These are phyloP conservation scores for Teunomyces atbi DNA, from an alignment of 805 yeast genomes.

Conservation along the genomic window DNA sequence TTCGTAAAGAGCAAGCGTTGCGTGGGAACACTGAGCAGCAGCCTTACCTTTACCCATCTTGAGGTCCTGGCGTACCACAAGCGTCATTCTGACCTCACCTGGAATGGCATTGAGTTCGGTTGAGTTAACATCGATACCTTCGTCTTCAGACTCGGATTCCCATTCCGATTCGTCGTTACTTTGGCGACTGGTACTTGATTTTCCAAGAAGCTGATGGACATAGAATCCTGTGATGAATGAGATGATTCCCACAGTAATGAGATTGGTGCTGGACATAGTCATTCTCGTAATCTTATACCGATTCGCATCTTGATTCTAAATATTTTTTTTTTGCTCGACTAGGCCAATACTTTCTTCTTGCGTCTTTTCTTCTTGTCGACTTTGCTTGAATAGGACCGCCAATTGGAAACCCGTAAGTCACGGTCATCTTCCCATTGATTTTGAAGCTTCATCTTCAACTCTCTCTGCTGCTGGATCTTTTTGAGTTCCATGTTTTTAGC, in stretches of 20 bases:
- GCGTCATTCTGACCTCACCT: constrained; percentile 83
- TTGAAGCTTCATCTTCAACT: constrained; percentile 41
- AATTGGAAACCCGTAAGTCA: constrained; percentile 55
- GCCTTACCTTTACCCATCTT: constrained; percentile 93
- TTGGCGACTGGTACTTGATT: constrained; percentile 3
- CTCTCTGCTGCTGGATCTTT: constrained; percentile 39
- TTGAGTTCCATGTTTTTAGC: constrained; percentile 22
- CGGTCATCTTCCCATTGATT: constrained; percentile 61
- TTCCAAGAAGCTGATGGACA: constrained; percentile 17
- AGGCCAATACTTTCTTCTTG: constrained; percentile 43
- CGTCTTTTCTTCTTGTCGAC: constrained; percentile 47
- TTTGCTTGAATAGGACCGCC: constrained; percentile 53
- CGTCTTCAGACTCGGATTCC: constrained; percentile 49
- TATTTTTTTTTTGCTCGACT: constrained; percentile 4
- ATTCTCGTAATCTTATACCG: constrained; percentile 5
- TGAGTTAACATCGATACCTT: constrained; percentile 57
- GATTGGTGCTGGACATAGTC: constrained; percentile 14
- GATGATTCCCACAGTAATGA: constrained; percentile 31
- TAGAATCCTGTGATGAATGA: constrained; percentile 39
- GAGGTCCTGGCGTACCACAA: constrained; percentile 83
- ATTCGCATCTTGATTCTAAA: background rate
- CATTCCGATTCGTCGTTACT: constrained; percentile 16
- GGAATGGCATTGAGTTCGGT: constrained; percentile 60
- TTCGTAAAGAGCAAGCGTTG: constrained; percentile 88
- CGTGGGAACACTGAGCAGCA: constrained; percentile 98